Conservation (phyloP, 2,329 filamentous ascomycete genomes). For the Meredithiella fracta region DNA sequence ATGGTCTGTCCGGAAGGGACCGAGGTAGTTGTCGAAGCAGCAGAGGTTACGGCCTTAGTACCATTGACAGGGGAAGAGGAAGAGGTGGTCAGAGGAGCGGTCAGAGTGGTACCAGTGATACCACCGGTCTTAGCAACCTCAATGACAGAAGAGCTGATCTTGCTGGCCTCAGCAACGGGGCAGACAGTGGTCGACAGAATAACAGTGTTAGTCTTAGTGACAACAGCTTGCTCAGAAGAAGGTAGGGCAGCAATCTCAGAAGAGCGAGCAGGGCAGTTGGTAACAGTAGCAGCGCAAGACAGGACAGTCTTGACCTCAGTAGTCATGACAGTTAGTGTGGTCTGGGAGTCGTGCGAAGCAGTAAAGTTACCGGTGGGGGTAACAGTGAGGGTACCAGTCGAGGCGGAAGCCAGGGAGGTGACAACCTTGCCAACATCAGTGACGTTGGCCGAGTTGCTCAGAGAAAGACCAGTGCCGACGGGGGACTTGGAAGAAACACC, state of each 20-base stretch:
- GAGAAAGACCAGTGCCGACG: conserved; percentile 3
- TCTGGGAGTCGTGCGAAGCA: conserved; percentile 18
- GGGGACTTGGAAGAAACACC: conserved; percentile 3
- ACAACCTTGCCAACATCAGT: conserved; percentile 3
- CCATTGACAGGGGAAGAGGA: conserved; percentile 20
- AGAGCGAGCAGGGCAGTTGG: conserved; percentile 33
- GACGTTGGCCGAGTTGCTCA: conserved; percentile 4
- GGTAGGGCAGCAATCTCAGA: conserved; percentile 23
- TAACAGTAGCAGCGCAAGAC: conserved; percentile 39
- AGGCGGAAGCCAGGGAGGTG: background rate
- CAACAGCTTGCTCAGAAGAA: conserved; percentile 21
- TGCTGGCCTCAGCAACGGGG: conserved; percentile 27
- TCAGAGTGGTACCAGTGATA: conserved; percentile 25
- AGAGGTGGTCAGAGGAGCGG: conserved; percentile 22
- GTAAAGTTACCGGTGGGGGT: conserved; percentile 13
- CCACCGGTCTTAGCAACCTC: conserved; percentile 22
- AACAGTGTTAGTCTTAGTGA: conserved; percentile 25
- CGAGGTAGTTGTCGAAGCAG: conserved; percentile 2
- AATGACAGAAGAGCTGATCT: conserved; percentile 27
- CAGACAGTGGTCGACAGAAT: conserved; percentile 28
- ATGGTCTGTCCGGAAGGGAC: conserved; percentile 21
- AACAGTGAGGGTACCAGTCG: background rate
- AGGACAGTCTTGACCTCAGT: conserved; percentile 41
- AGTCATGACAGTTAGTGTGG: conserved; percentile 33
- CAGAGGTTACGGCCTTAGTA: conserved; percentile 15